Evolutionary conservation across 192 early-diverging fungal genomes (phyloP).

Genomic region (Funneliformis geosporum): DNA sequence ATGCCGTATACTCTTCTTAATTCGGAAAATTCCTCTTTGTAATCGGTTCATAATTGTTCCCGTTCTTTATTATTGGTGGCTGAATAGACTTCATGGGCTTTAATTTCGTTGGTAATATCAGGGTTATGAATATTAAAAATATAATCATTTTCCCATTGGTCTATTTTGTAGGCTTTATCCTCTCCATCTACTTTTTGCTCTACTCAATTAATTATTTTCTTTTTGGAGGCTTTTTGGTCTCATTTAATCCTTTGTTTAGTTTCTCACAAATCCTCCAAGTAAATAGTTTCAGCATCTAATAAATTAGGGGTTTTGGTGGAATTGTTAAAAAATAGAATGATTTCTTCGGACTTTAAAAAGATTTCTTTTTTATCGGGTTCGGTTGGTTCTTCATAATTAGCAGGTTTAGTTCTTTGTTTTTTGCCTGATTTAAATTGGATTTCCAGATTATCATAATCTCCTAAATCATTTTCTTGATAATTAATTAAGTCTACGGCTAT

Average conservation of each 20-base stretch:
- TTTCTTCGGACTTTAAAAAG: background rate
- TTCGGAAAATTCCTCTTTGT: conserved; percentile 7
- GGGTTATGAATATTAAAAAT: conserved; percentile 17
- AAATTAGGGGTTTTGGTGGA: background rate
- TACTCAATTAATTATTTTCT: background rate
- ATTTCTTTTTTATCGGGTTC: background rate
- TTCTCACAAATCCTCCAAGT: background rate
- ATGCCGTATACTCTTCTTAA: background rate
- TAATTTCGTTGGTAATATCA: conserved; percentile 21
- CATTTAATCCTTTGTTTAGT: background rate
- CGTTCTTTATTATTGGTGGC: background rate
- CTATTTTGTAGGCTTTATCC: background rate
- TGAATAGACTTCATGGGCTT: conserved; percentile 3
- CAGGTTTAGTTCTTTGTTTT: background rate
- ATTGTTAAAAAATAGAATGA: conserved; percentile 1
- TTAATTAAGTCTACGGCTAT: background rate
- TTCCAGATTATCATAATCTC: background rate
- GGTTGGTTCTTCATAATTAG: background rate
- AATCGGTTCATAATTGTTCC: background rate
- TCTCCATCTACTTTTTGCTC: background rate
- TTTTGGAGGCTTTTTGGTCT: conserved; percentile 10
- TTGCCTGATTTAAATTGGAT: conserved; percentile 1
- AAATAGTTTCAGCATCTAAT: background rate
- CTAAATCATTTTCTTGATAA: background rate
- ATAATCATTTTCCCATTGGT: conserved; percentile 17